Evolutionary conservation across 2,329 filamentous ascomycete species (phyloP), one percentile per base, ranked within the genome.

Genomic region (Bisporella sp.): DNA sequence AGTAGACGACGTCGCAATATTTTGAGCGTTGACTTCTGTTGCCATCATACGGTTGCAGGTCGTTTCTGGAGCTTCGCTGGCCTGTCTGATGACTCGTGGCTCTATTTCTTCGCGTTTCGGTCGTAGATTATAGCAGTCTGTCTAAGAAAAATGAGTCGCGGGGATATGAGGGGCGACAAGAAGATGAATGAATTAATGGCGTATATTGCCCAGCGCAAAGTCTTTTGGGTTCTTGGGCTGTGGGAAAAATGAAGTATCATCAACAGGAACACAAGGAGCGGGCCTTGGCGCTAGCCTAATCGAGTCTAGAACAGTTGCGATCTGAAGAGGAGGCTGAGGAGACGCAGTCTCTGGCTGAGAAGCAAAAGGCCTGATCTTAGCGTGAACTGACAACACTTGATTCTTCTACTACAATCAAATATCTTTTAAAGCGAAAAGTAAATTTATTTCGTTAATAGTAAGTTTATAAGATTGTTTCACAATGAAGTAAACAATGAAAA

Each of bases 11-110:
- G 54, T 60, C 61, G 72, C 63, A 59, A 64, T 69, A 69, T 69
- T 74, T 64, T 74, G 69, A 67, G 72, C 69, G 66, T 73, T 71
- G 71, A 74, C 73, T 76, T 79, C 78, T 74, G 77, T 77, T 75
- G 78, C 78, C 78, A 82, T 82, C 77, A 78, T 82, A 76, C 77
- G 77, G 75, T 68, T 70, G 71, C 66, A 66, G 62, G 54, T 48
- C 60, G 56, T 60, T 57, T 60, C 52, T 54, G 54, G 49, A 56
- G 30, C 30, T 66, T 59, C 60, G 62, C 62, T 60, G 59, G 56
- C 57, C 56, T 55, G 55, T 53, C 48, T 32, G 45, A 46, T 54
- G 51, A 54, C 52, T 59, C 40, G 29, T 45, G 44, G 50, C 32
- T 35, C 21, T 21, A 21, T 21, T 21, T 21, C 2, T 21, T 21